Evolutionary conservation across 2,329 filamentous ascomycete genomes (phyloP).

Genomic region (Elsinoe necatrix): DNA sequence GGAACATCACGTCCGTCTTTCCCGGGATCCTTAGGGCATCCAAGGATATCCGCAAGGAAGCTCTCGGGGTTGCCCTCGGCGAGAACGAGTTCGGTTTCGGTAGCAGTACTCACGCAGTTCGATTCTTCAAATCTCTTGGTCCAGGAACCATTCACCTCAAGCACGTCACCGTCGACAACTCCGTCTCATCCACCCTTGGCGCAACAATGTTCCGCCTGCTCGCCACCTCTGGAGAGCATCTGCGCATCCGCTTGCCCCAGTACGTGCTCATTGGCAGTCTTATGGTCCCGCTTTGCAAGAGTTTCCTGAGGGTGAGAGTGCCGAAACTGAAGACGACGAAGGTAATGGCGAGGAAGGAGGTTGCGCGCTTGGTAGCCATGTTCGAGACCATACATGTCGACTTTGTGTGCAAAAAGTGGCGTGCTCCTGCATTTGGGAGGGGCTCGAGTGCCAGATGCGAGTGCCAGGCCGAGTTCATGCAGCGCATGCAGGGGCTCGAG

Average conservation of each 20-base stretch:
- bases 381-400: background rate
- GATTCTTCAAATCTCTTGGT: background rate
- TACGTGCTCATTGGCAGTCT: background rate
- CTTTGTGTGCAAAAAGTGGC: background rate
- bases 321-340: background rate
- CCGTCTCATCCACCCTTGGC: background rate
- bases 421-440: background rate
- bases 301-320: background rate
- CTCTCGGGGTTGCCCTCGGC: conserved; percentile 17
- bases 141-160: background rate
- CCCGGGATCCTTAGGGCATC: conserved; percentile 8
- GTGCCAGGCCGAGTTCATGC: background rate
- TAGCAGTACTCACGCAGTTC: background rate
- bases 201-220: background rate
- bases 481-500: background rate
- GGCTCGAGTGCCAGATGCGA: background rate
- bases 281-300: background rate
- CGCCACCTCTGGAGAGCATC: background rate
- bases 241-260: background rate
- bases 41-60: conserved; percentile 18
- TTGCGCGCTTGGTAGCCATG: background rate
- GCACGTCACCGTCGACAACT: background rate
- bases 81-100: background rate
- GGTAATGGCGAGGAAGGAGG: background rate
- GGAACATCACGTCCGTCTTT: background rate